phyloP scores from a whole-genome alignment of 805 yeast genomes.

The Isabelozyma pseudorhagii region DNA sequence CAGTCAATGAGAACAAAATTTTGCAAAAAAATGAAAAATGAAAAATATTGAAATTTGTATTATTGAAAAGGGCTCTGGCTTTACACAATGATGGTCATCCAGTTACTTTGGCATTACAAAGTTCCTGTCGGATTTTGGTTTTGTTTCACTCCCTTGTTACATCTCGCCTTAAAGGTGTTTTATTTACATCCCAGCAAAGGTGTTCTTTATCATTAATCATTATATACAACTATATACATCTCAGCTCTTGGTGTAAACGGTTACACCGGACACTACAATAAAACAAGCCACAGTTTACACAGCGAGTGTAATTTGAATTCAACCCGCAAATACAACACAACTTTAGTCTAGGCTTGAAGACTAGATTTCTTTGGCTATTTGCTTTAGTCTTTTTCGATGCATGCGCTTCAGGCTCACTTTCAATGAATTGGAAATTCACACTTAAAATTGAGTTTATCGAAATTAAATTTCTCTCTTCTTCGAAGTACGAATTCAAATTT shows the following conservation, averaged over 20 bases:
- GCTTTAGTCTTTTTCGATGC: constrained; percentile 9
- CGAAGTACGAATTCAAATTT: constrained; percentile 42
- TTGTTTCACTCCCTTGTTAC: no score
- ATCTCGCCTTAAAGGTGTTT: no score
- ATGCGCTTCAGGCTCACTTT: constrained; percentile 17
- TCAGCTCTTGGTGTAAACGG: constrained; percentile 37
- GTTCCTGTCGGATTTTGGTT: no score
- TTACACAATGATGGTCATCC: no score
- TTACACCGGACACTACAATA: constrained; percentile 40
- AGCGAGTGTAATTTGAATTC: constrained; percentile 34
- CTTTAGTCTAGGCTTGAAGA: constrained; percentile 30
- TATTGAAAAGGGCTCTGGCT: no score
- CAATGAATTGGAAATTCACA: constrained; percentile 39
- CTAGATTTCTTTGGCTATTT: constrained; percentile 13
- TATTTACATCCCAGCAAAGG: background rate
- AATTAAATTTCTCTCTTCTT: constrained; percentile 43
- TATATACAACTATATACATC: constrained; percentile 19
- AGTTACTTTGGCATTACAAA: no score
- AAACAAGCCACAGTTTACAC: constrained; percentile 37
- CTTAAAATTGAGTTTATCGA: constrained; percentile 40
- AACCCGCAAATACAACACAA: constrained; percentile 42
- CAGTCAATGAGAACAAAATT: background rate
- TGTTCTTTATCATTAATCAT: background rate
- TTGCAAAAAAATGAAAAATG: background rate
- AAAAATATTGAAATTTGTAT: no score